phyloP scores from a whole-genome alignment of 352 stramenopile species.

The Elongisporangium undulatum region DNA sequence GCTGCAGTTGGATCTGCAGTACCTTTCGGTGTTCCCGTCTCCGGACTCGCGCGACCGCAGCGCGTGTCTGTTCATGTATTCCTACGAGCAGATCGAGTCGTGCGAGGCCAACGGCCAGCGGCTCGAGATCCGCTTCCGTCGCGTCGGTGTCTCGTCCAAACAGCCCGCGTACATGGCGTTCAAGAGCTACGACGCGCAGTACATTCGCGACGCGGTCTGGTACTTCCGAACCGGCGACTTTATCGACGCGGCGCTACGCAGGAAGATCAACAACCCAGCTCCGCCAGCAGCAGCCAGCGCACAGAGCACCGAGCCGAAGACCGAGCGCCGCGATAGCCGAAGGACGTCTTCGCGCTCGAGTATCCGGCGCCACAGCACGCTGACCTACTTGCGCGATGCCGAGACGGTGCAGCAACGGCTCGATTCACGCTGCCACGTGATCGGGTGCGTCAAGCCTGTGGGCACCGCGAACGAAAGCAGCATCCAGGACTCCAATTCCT shows the following conservation, averaged over 20 bases:
- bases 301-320: neutral
- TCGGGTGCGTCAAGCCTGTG: constrained; percentile 31
- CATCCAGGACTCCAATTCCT: neutral
- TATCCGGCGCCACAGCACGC: constrained; percentile 12
- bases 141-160: constrained; percentile 27
- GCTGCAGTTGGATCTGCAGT: constrained; percentile 41
- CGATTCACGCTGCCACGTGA: constrained; percentile 40
- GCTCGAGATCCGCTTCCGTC: constrained; percentile 57
- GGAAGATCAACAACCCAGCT: neutral
- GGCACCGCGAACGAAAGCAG: constrained; percentile 4
- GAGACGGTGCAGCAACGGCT: constrained; percentile 32
- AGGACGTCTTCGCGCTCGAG: neutral
- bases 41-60: constrained; percentile 52
- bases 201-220: constrained; percentile 66
- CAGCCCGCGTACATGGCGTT: constrained; percentile 56
- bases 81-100: constrained; percentile 46
- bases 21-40: constrained; percentile 54
- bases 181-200: constrained; percentile 45
- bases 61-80: constrained; percentile 66
- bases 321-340: neutral
- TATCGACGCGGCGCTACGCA: neutral
- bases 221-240: constrained; percentile 18
- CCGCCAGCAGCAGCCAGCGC: neutral
- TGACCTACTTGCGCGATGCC: constrained; percentile 37
- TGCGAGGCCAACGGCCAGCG: constrained; percentile 38